phyloP scores from a whole-genome alignment of 2,329 filamentous ascomycete genomes.

The Sphaerulina vaccinii region DNA sequence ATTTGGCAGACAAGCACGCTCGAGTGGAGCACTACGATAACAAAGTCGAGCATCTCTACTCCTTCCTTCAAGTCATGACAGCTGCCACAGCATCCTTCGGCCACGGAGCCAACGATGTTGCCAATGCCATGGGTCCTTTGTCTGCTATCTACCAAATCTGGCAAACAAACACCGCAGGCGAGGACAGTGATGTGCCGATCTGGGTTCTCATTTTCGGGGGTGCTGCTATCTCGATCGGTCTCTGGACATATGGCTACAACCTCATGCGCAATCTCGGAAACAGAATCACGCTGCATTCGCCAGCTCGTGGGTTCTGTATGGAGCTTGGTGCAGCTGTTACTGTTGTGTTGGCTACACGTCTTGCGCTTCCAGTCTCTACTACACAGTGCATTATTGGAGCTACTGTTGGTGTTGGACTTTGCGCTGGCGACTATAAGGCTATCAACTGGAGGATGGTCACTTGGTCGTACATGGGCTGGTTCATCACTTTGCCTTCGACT shows the following conservation, averaged over 20 bases:
- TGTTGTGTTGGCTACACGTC: constrained; percentile 61
- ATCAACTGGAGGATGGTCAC: constrained; percentile 63
- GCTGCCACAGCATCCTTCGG: constrained; percentile 70
- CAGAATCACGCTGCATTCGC: constrained; percentile 60
- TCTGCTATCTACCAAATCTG: constrained; percentile 62
- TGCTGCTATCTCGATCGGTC: constrained; percentile 53
- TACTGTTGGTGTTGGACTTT: constrained; percentile 62
- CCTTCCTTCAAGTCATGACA: constrained; percentile 65
- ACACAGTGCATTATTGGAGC: constrained; percentile 63
- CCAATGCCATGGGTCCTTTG: constrained; percentile 62
- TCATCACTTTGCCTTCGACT: constrained; percentile 58
- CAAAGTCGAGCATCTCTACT: constrained; percentile 61
- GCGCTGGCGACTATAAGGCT: constrained; percentile 55
- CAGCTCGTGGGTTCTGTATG: constrained; percentile 58
- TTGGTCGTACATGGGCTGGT: constrained; percentile 60
- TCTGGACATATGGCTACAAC: constrained; percentile 62
- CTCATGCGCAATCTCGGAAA: constrained; percentile 63
- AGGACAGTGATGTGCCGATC: constrained; percentile 53
- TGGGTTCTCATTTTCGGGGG: constrained; percentile 62
- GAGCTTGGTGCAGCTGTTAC: constrained; percentile 62
- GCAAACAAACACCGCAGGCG: constrained; percentile 46
- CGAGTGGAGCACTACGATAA: constrained; percentile 60
- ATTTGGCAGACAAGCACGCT: constrained; percentile 44
- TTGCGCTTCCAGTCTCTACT: constrained; percentile 62
- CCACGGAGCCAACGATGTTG: constrained; percentile 64